Percentiles rank a stretch among this genome's conserved stretches.
Conservation (phyloP, 805 yeast species). For the Kuraishia ogatae region DNA sequence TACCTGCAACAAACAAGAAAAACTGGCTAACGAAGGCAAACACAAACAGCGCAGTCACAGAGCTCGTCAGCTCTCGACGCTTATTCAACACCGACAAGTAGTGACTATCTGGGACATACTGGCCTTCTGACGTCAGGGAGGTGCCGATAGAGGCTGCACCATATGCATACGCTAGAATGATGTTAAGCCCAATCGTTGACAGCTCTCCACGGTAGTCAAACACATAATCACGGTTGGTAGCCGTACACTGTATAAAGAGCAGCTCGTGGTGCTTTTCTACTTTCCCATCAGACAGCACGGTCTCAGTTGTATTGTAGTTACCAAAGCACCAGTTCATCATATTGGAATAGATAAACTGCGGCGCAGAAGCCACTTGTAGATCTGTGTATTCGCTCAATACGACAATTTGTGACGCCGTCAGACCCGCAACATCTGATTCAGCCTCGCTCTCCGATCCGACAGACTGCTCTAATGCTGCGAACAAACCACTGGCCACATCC, state of each 20-base stretch:
- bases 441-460: constrained; percentile 12
- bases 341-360: constrained; percentile 35
- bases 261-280: neutral
- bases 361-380: constrained; percentile 35
- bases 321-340: constrained; percentile 39
- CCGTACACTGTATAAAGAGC: constrained; percentile 11
- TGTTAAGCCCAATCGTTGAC: constrained; percentile 28
- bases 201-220: constrained; percentile 39
- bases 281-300: constrained; percentile 3
- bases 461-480: constrained; percentile 27
- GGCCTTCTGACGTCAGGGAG: constrained; percentile 5
- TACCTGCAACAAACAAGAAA: constrained; percentile 19
- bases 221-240: constrained; percentile 13
- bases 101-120: constrained; percentile 14
- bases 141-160: constrained; percentile 9
- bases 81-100: constrained; percentile 15
- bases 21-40: constrained; percentile 22
- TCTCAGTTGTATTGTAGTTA: constrained; percentile 21
- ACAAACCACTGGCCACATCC: constrained; percentile 46
- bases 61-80: constrained; percentile 13
- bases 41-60: constrained; percentile 21
- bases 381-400: constrained; percentile 37
- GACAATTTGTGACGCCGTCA: constrained; percentile 41
- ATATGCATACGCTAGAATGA: constrained; percentile 41
- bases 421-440: constrained; percentile 15